phyloP scores from a whole-genome alignment of 208 protist genomes.

The Trypanosoma melophagium region DNA sequence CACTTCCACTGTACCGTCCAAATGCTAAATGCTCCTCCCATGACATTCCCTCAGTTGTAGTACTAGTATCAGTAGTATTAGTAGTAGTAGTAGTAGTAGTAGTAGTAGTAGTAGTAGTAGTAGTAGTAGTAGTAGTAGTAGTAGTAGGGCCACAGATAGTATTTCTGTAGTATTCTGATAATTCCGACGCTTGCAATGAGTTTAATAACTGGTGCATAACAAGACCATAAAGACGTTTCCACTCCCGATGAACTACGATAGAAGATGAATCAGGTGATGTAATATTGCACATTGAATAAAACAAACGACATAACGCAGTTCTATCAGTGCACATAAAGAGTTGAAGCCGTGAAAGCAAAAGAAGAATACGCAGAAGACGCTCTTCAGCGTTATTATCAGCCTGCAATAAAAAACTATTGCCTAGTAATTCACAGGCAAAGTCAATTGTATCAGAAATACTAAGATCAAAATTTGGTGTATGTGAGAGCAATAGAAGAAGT shows the following conservation, averaged over 20 bases:
- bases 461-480: conserved; percentile 64
- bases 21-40: conserved; percentile 54
- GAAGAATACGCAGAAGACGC: conserved; percentile 29
- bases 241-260: conserved; percentile 24
- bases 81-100: neutral
- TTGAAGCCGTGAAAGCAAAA: conserved; percentile 54
- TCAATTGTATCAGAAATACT: conserved; percentile 24
- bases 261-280: neutral
- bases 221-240: conserved; percentile 61
- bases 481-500: conserved; percentile 33
- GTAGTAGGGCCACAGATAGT: neutral
- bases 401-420: conserved; percentile 4
- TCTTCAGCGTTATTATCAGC: neutral
- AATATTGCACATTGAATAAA: conserved; percentile 7
- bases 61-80: too few species aligned
- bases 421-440: conserved; percentile 31
- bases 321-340: conserved; percentile 23
- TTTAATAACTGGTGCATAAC: conserved; percentile 34
- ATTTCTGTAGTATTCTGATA: conserved; percentile 8
- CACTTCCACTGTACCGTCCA: conserved; percentile 24
- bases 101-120: neutral
- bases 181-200: conserved; percentile 19
- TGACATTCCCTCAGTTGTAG: neutral
- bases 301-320: conserved; percentile 3
- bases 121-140: neutral